phyloP scores from a whole-genome alignment of 495 filamentous ascomycete genomes.

The Penicillium robsamsonii region DNA sequence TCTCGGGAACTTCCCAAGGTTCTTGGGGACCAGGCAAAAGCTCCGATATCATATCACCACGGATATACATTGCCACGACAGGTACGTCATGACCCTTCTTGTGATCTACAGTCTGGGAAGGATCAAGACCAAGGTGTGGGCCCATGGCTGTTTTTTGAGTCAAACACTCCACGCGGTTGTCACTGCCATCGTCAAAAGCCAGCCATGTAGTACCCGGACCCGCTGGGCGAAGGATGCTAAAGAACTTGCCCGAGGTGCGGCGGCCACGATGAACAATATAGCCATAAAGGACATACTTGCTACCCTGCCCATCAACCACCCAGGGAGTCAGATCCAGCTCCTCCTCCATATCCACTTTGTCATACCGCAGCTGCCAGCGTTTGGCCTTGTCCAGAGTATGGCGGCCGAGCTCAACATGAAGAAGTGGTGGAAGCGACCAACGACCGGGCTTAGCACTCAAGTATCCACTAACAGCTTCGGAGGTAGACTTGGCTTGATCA shows the following conservation, averaged over 20 bases:
- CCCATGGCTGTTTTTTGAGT: constrained; percentile 57
- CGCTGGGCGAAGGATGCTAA: constrained; percentile 58
- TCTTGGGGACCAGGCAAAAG: constrained; percentile 44
- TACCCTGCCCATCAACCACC: constrained; percentile 31
- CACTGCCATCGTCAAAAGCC: constrained; percentile 55
- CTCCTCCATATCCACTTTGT: constrained; percentile 56
- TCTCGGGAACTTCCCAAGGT: constrained; percentile 38
- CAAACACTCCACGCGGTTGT: constrained; percentile 55
- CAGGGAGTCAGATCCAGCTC: constrained; percentile 44
- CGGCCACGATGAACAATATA: constrained; percentile 61
- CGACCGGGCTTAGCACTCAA: constrained; percentile 35
- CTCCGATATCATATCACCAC: constrained; percentile 48
- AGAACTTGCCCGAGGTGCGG: constrained; percentile 60
- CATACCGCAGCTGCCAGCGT: constrained; percentile 58
- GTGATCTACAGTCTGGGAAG: constrained; percentile 36
- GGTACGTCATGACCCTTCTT: constrained; percentile 58
- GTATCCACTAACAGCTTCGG: constrained; percentile 33
- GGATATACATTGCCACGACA: constrained; percentile 56
- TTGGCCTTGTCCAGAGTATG: constrained; percentile 51
- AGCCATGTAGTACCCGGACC: constrained; percentile 59
- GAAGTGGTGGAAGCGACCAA: constrained; percentile 47
- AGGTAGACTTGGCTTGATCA: constrained; percentile 35
- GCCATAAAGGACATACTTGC: constrained; percentile 58
- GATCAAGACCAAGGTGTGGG: constrained; percentile 50
- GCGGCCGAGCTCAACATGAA: constrained; percentile 60